phyloP scores from a whole-genome alignment of 371 early-diverging fungal species.

The Saksenaea oblongispora region DNA sequence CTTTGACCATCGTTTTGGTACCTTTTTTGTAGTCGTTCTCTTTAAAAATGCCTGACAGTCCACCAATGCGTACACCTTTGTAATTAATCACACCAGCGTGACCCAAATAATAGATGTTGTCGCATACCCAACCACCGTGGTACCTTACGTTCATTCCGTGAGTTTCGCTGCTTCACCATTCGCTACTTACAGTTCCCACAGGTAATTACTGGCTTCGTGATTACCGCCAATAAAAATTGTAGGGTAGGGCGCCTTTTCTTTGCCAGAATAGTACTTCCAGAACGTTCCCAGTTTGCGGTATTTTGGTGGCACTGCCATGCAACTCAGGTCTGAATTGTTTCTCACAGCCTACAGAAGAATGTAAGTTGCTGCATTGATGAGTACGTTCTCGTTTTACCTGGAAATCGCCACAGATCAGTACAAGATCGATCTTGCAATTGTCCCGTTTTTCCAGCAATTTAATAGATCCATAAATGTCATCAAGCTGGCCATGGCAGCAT shows the following conservation, averaged over 20 bases:
- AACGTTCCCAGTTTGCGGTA: constrained; percentile 84
- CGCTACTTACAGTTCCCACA: constrained; percentile 83
- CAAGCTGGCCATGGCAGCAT: constrained; percentile 94
- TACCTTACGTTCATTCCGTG: constrained; percentile 44
- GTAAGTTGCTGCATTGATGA: too few species aligned
- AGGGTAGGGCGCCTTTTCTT: constrained; percentile 74
- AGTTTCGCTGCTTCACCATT: neutral
- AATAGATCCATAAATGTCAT: constrained; percentile 81
- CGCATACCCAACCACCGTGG: constrained; percentile 96
- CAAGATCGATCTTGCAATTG: constrained; percentile 75
- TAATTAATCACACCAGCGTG: constrained; percentile 79
- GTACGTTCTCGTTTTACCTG: constrained; percentile 61
- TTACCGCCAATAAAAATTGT: constrained; percentile 98
- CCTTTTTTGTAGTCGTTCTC: constrained; percentile 65
- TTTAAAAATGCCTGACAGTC: constrained; percentile 93
- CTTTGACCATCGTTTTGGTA: constrained; percentile 13
- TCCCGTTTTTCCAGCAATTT: constrained; percentile 51
- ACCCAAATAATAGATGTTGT: constrained; percentile 94
- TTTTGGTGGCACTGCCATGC: constrained; percentile 83
- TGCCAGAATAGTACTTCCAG: constrained; percentile 91
- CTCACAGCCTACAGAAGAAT: constrained; percentile 70
- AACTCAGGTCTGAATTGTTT: constrained; percentile 77
- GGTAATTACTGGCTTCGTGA: constrained; percentile 93
- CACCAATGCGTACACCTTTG: constrained; percentile 89
- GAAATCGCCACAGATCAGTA: constrained; percentile 97